Evolutionary conservation across 2,329 filamentous ascomycete species (phyloP).

Genomic region (Curvularia sp.): DNA sequence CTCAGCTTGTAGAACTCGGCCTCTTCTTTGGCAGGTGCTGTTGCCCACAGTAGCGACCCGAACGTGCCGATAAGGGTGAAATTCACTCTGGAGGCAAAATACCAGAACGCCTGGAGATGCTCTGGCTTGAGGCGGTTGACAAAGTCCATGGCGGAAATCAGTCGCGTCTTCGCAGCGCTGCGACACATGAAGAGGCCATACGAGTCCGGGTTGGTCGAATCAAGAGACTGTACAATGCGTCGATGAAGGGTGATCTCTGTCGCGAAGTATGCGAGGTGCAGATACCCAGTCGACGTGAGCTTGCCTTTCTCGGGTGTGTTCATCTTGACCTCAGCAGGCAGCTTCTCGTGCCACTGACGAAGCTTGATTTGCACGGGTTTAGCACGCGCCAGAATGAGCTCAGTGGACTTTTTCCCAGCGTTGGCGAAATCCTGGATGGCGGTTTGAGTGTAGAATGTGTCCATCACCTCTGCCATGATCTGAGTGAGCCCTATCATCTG

Average conservation of each 20-base stretch:
- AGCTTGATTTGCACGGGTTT: conserved; percentile 84
- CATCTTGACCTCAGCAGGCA: conserved; percentile 71
- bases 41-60: conserved; percentile 87
- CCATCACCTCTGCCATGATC: conserved; percentile 79
- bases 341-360: conserved; percentile 78
- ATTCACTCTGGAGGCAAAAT: conserved; percentile 84
- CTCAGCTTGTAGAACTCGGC: conserved; percentile 89
- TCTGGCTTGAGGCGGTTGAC: conserved; percentile 88
- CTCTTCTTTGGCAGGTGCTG: conserved; percentile 84
- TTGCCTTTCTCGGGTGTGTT: conserved; percentile 58
- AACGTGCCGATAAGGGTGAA: conserved; percentile 96
- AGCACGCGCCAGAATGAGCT: conserved; percentile 74
- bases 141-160: conserved; percentile 97
- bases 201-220: conserved; percentile 65
- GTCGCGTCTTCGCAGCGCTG: conserved; percentile 87
- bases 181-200: conserved; percentile 93
- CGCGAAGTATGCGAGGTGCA: conserved; percentile 92
- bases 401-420: conserved; percentile 73
- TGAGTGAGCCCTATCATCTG: conserved; percentile 78
- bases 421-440: conserved; percentile 73
- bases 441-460: conserved; percentile 81
- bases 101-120: conserved; percentile 92
- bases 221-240: conserved; percentile 84
- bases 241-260: conserved; percentile 93
- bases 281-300: conserved; percentile 63